phyloP scores from a whole-genome alignment of 2,329 filamentous ascomycete species.

The Fusarium austroafricanum region DNA sequence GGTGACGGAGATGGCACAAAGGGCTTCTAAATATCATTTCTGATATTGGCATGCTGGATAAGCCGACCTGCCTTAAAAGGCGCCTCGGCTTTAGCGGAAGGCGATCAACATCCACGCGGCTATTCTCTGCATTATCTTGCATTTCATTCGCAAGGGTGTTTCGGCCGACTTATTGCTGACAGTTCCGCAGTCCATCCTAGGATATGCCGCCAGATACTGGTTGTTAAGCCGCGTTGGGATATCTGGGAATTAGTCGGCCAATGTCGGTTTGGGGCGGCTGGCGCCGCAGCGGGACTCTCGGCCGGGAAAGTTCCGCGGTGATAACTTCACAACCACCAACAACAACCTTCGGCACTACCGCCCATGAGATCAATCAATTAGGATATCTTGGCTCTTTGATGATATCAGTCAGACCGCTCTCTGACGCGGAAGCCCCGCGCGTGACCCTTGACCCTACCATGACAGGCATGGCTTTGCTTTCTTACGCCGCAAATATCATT shows the following conservation, averaged over 20 bases:
- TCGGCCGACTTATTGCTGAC: slow-evolving; percentile 33
- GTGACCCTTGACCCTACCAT: slow-evolving; percentile 40
- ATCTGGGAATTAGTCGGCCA: slow-evolving; percentile 48
- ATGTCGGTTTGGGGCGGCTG: slow-evolving; percentile 56
- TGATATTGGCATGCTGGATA: slow-evolving; percentile 19
- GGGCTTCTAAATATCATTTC: slow-evolving; percentile 32
- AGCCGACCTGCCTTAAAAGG: slow-evolving; percentile 20
- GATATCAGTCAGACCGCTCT: slow-evolving; percentile 43
- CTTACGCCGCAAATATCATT: slow-evolving; percentile 39
- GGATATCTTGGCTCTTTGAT: slow-evolving; percentile 35
- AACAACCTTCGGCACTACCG: slow-evolving; percentile 43
- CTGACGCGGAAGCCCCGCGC: slow-evolving; percentile 44
- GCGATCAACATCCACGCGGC: slow-evolving; percentile 9
- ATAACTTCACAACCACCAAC: slow-evolving; percentile 37
- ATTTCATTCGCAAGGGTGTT: slow-evolving; percentile 18
- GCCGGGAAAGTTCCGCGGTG: slow-evolving; percentile 48
- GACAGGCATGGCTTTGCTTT: slow-evolving; percentile 36
- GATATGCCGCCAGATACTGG: slow-evolving; percentile 12
- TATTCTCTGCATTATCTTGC: slow-evolving; percentile 19
- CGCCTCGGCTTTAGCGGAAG: slow-evolving; percentile 39
- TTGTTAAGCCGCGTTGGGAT: slow-evolving; percentile 33
- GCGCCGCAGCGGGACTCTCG: slow-evolving; percentile 45
- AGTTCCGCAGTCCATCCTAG: slow-evolving; percentile 36
- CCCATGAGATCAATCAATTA: slow-evolving; percentile 30
- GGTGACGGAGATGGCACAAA: slow-evolving; percentile 15